These are phyloP conservation scores for Aureobasidium namibiae DNA, from an alignment of 2,329 filamentous ascomycete genomes.

Conservation along the genomic window DNA sequence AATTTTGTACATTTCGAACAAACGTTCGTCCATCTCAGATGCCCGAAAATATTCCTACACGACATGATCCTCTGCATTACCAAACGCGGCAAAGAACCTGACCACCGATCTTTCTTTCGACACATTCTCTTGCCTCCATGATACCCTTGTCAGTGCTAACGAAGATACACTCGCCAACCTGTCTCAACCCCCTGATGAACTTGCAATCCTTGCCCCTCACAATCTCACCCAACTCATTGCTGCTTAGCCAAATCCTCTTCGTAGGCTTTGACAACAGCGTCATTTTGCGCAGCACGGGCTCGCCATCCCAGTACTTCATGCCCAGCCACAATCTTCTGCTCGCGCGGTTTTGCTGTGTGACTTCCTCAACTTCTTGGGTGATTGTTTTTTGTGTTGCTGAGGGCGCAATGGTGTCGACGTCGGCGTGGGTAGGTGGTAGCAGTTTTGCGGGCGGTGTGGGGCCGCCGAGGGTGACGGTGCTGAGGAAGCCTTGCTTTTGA, in stretches of 20 bases:
- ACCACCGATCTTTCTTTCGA: constrained; percentile 74
- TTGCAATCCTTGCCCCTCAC: constrained; percentile 59
- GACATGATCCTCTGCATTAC: constrained; percentile 22
- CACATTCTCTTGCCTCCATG: constrained; percentile 72
- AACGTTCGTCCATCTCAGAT: not conserved
- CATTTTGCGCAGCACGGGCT: constrained; percentile 66
- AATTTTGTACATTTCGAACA: not conserved
- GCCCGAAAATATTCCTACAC: not conserved
- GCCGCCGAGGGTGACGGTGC: constrained; percentile 67
- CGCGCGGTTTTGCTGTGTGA: constrained; percentile 54
- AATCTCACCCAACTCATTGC: constrained; percentile 54
- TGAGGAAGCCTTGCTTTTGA: constrained; percentile 75
- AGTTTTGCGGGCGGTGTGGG: constrained; percentile 38
- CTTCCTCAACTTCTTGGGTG: constrained; percentile 17
- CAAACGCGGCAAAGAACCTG: constrained; percentile 64
- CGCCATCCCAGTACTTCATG: constrained; percentile 79
- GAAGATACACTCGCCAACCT: constrained; percentile 75
- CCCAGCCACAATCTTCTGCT: constrained; percentile 75
- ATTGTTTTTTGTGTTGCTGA: constrained; percentile 15
- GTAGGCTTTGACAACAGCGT: constrained; percentile 64
- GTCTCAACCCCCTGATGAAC: constrained; percentile 62
- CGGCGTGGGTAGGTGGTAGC: constrained; percentile 18
- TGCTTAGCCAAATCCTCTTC: constrained; percentile 58
- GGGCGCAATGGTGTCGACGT: not conserved
- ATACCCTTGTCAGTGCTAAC: constrained; percentile 69